Percentiles rank a stretch among this genome's conserved stretches.
phyloP scores from a whole-genome alignment of 176 grass and related monocot genomes.

The Bothriochloa decipiens region DNA sequence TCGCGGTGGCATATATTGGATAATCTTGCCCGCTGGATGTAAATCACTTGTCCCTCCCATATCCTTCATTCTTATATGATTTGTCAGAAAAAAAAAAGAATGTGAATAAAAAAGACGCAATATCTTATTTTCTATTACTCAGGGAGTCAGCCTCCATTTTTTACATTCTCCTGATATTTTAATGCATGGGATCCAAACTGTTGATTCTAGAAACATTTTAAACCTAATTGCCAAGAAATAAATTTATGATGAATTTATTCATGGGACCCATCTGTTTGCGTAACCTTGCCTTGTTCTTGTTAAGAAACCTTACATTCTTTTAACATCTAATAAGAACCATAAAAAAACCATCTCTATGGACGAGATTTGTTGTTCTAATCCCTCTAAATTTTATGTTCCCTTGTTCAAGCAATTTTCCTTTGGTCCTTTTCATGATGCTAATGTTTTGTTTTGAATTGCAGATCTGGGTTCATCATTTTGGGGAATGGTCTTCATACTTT shows the following conservation, averaged over 20 bases:
- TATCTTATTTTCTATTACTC: not conserved
- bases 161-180: constrained; percentile 12
- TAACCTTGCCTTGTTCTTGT: constrained; percentile 2
- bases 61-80: not conserved
- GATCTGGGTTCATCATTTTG: constrained; percentile 99
- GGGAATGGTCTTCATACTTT: constrained; percentile 98
- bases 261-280: not conserved
- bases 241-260: constrained; percentile 1
- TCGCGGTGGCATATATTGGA: constrained; percentile 96
- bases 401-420: not conserved
- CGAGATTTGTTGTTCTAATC: not conserved
- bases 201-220: constrained; percentile 1
- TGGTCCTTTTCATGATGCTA: constrained; percentile 11
- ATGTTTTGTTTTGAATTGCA: constrained; percentile 45
- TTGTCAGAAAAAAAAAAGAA: constrained; percentile 8
- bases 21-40: constrained; percentile 99
- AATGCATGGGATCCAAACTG: not conserved
- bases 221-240: not conserved
- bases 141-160: not conserved
- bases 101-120: constrained; percentile 7
- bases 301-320: constrained; percentile 22
- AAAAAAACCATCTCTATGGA: not conserved
- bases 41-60: constrained; percentile 39
- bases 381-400: constrained; percentile 33
- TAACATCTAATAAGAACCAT: constrained; percentile 4